These are phyloP conservation scores for Astragalus glycyphyllos DNA, from an alignment of 306 rosid species.

Conservation along the genomic window DNA sequence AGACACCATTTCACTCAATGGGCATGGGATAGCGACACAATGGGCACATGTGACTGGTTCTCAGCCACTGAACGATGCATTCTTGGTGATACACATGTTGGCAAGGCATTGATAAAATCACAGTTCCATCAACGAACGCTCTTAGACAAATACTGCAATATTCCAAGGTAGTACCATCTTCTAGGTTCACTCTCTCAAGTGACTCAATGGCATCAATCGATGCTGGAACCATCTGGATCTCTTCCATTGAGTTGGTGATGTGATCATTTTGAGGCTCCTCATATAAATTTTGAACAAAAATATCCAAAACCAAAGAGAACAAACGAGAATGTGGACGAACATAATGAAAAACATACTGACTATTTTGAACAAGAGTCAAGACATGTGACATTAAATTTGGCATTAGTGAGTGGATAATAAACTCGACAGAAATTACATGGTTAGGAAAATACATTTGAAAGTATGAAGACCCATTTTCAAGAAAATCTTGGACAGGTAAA, in stretches of 20 bases:
- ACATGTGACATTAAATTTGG: not conserved
- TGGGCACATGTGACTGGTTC: conserved; percentile 33
- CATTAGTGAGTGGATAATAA: not conserved
- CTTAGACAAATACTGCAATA: conserved; percentile 13
- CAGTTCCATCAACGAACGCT: not conserved
- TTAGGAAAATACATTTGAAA: not conserved
- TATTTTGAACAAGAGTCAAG: not conserved
- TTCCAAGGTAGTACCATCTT: not conserved
- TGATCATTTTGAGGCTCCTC: not conserved
- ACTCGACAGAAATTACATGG: not conserved
- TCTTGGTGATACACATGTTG: conserved; percentile 32
- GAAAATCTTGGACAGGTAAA: not conserved
- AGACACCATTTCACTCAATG: not conserved
- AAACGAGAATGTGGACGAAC: not conserved
- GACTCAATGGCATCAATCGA: conserved; percentile 27
- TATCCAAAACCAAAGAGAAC: conserved; percentile 14
- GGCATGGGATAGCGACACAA: conserved; percentile 19
- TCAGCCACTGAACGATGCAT: conserved; percentile 21
- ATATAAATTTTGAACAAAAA: not conserved
- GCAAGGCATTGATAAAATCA: conserved; percentile 31
- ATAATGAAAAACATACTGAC: too few species aligned
- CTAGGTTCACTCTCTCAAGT: conserved; percentile 14
- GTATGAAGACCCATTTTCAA: not conserved
- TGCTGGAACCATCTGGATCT: conserved; percentile 14
- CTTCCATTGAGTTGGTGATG: not conserved